Evolutionary conservation across 768 basidiomycete species (phyloP).

Genomic region (Terana coerulea): DNA sequence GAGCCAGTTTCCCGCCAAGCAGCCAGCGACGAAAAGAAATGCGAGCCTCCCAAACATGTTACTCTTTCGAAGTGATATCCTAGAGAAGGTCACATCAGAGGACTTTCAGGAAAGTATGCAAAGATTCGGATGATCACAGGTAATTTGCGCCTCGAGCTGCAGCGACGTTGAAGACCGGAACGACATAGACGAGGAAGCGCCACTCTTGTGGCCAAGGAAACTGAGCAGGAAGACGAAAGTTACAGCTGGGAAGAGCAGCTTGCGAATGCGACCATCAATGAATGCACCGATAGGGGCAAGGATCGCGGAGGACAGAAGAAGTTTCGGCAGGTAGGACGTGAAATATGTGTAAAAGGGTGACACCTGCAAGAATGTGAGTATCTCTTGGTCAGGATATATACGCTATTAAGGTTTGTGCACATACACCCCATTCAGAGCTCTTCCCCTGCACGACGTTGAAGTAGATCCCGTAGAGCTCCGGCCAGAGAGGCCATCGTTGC

Average conservation of each 20-base stretch:
- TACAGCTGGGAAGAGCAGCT: conserved; percentile 48
- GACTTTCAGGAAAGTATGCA: background rate
- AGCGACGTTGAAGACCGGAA: conserved; percentile 77
- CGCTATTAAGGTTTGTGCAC: conserved; percentile 28
- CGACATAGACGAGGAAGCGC: conserved; percentile 89
- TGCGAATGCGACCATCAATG: conserved; percentile 45
- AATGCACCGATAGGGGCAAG: conserved; percentile 52
- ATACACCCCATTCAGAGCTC: conserved; percentile 88
- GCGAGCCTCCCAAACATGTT: conserved; percentile 41
- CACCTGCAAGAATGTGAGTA: conserved; percentile 38
- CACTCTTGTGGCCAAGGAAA: conserved; percentile 92
- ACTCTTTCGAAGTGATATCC: conserved; percentile 26
- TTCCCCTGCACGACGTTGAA: conserved; percentile 91
- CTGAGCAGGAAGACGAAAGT: conserved; percentile 65
- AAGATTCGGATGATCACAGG: conserved; percentile 48
- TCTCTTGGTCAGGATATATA: background rate
- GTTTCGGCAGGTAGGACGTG: conserved; percentile 65
- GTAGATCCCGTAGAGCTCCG: conserved; percentile 72
- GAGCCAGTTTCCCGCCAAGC: conserved; percentile 51
- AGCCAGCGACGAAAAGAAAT: conserved; percentile 41
- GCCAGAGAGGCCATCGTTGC: conserved; percentile 73
- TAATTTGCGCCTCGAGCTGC: conserved; percentile 63
- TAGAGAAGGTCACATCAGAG: background rate
- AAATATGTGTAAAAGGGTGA: conserved; percentile 72
- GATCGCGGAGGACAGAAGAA: conserved; percentile 63